Base-by-base conservation (phyloP, 768 basidiomycete species). In the Russula griseocarnosa region DNA sequence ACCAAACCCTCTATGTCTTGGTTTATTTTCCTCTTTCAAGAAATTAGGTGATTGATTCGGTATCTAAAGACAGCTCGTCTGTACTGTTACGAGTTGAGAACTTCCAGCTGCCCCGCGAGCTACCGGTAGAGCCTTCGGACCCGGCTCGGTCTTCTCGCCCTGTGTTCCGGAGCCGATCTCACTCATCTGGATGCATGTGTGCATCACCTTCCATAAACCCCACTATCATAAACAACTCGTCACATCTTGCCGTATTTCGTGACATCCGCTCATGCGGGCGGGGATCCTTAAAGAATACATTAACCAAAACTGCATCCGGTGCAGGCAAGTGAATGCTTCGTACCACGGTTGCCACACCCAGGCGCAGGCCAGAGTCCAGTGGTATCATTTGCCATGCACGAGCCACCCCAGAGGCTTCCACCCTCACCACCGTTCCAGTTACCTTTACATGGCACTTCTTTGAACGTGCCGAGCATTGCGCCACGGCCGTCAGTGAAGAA, bases 331-430 rank as follows among this genome's bases (percentile, higher is more conserved):
- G 44, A 47, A 26, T 34, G 13, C 7, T 34, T 59, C 67, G 34
- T 64, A 79, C 83, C 84, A 72, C 81, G 67, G 72, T 85, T 84
- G 28, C 81, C 81, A 56, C 84, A 84, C 20, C 77, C 82, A 66
- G 73, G 58, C 14, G 78, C 66, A 2, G 84, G 84, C 84, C 85
- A 86, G 68, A 76, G 73, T 0, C 69, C 73, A 20, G 83, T 81
- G 0, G 65, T 6, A 18, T 77, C 69, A 82, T 80, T 5, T 81
- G 67, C 73, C 24, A 86, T 73, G 70, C 85, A 85, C 10, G 82
- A 75, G 1, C 82, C 82, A 50, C 71, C 79, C 71, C 73, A 86
- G 8, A 79, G 72, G 20, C 22, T 74, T 30, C 74, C 67, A 14
- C 81, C 81, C 58, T 84, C 79, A 20, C 78, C 76, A 26, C 83